Evolutionary conservation across 331 rosid species (phyloP).

Genomic region (Malus hybrid): DNA sequence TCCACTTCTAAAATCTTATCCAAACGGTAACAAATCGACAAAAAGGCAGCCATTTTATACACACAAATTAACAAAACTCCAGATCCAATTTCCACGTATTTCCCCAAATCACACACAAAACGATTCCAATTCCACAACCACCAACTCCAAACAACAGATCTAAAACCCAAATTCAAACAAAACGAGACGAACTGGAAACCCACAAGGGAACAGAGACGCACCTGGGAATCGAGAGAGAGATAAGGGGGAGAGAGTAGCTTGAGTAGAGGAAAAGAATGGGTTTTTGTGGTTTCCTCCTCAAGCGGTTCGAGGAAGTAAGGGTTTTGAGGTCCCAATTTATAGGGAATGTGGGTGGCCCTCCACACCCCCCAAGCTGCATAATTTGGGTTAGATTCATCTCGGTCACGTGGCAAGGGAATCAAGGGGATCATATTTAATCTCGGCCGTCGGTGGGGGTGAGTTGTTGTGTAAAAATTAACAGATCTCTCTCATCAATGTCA

Average conservation of each 20-base stretch:
- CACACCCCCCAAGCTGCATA: neutral
- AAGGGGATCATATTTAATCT: neutral
- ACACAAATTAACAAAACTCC: neutral
- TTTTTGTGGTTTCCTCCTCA: neutral
- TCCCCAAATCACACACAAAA: neutral
- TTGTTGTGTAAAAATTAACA: neutral
- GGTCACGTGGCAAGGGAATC: constrained; percentile 6
- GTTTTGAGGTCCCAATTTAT: neutral
- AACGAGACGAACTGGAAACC: neutral
- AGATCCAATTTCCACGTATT: no score
- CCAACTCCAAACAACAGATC: neutral
- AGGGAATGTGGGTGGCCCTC: neutral
- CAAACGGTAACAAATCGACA: neutral
- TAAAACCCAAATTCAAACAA: neutral
- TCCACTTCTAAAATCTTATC: neutral
- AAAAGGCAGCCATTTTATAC: neutral
- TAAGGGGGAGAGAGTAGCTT: neutral
- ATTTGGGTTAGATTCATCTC: neutral
- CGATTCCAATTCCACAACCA: neutral
- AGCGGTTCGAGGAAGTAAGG: neutral
- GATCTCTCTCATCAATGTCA: no score
- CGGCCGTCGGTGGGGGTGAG: neutral
- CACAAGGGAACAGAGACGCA: neutral
- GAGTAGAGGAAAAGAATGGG: neutral
- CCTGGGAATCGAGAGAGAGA: neutral